Base-by-base conservation (phyloP, 2,329 filamentous ascomycete species). In the Xylariales sp. region DNA sequence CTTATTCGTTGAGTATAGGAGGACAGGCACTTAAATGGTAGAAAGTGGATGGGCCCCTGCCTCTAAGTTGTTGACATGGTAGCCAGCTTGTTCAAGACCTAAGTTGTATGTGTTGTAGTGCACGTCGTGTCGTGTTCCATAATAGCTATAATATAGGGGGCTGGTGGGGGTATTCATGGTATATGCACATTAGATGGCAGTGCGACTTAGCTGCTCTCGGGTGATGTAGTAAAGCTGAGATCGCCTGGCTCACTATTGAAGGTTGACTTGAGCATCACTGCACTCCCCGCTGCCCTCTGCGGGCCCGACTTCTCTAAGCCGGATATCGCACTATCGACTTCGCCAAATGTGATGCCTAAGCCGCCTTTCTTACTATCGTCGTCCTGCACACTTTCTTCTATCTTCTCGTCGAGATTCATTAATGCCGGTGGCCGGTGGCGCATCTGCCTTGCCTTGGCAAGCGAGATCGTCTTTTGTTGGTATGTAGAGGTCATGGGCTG, bases 381-480 rank as follows among this genome's bases (percentile, higher is more conserved):
- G 10, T 74, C 73, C 16, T 77, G 75, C 14, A 72, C 45, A 48
- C 71, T 69, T 56, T 74, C 73, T 48, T 79, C 77, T 7, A 78
- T 72, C 75, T 78, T 80, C 70, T 85, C 86, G 58, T 90, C 87
- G 3, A 90, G 81, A 72, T 88, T 91, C 91, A 96, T 95, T 64
- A 97, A 83, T 1, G 93, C 94, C 34, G 94, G 96, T 1, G 96
- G 96, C 5, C 96, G 89, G 77, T 97, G 93, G 64, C 92, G 92
- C 90, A 97, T 93, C 69, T 91, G 88, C 66, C 91, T 90, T 12
- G 96, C 96, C 81, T 97, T 97, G 63, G 91, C 88, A 6, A 99
- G 87, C 32, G 92, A 96, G 63, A 99, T 97, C 0, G 96, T 99
- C 84, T 97, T 96, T 78, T 97, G 94, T 78, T 97, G 95, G 81